Conservation (phyloP, 257 asterid species). For the Mentha longifolia region DNA sequence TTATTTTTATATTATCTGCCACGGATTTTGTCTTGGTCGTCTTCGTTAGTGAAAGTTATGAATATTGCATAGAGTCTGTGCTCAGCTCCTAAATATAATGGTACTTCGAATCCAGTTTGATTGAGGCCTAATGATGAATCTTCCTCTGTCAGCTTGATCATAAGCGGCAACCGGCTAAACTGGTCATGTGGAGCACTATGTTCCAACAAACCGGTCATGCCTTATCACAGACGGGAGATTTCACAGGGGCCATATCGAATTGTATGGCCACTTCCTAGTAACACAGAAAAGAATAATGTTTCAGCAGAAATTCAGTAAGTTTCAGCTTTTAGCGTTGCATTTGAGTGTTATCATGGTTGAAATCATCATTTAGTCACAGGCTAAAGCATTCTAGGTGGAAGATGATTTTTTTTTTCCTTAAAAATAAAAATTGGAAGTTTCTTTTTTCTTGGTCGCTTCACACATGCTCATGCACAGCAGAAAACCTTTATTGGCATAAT, state of each 20-base stretch:
- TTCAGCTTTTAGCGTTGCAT: not conserved
- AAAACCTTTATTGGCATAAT: not conserved
- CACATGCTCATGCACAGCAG: not conserved
- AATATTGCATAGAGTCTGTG: not conserved
- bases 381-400: not conserved
- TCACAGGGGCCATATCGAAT: slow-evolving; percentile 64
- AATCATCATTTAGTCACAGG: not conserved
- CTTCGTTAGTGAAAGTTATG: not conserved
- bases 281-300: slow-evolving; percentile 56
- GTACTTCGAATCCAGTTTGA: not conserved
- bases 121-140: slow-evolving; percentile 19
- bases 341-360: not conserved
- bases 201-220: slow-evolving; percentile 43
- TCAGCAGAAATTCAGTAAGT: slow-evolving; percentile 87
- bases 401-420: no score
- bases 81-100: not conserved
- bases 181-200: slow-evolving; percentile 36
- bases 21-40: no score
- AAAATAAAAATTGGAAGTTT: no score
- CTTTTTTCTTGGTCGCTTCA: no score
- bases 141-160: slow-evolving; percentile 58
- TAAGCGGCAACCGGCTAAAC: slow-evolving; percentile 60
- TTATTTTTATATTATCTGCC: no score
- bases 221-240: slow-evolving; percentile 68
- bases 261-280: slow-evolving; percentile 76